Conservation (phyloP, 805 yeast genomes). For the Nakazawaea molendinolei region DNA sequence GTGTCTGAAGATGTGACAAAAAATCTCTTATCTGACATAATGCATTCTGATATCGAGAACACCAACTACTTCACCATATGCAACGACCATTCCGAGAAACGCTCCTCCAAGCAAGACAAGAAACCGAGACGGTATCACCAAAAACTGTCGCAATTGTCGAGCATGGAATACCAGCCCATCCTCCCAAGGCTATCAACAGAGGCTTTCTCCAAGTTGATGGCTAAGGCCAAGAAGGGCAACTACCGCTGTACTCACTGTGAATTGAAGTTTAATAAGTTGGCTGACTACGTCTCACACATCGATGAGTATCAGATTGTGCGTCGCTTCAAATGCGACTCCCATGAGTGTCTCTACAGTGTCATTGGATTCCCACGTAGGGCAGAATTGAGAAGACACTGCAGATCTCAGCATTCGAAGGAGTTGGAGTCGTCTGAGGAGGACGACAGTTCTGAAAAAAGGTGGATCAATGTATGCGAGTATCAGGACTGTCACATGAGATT, state of each 20-base stretch:
- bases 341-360: slow-evolving; percentile 41
- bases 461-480: slow-evolving; percentile 13
- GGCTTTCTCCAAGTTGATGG: neutral
- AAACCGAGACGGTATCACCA: too few relatives aligned
- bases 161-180: too few relatives aligned
- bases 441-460: slow-evolving; percentile 5
- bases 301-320: slow-evolving; percentile 33
- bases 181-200: too few relatives aligned
- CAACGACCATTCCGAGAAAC: too few relatives aligned
- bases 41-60: too few relatives aligned
- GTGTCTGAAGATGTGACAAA: too few relatives aligned
- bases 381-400: slow-evolving; percentile 44
- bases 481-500: slow-evolving; percentile 39
- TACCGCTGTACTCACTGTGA: slow-evolving; percentile 9
- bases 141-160: too few relatives aligned
- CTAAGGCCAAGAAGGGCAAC: slow-evolving; percentile 3
- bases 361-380: slow-evolving; percentile 42
- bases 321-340: slow-evolving; percentile 37
- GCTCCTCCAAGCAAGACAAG: too few relatives aligned
- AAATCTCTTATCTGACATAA: too few relatives aligned
- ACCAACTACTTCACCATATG: too few relatives aligned
- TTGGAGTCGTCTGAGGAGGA: slow-evolving; percentile 11
- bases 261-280: neutral
- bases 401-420: slow-evolving; percentile 33
- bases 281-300: slow-evolving; percentile 35